Base-by-base conservation (phyloP, 176 grass and related monocot species). In the Carex kokanica region DNA sequence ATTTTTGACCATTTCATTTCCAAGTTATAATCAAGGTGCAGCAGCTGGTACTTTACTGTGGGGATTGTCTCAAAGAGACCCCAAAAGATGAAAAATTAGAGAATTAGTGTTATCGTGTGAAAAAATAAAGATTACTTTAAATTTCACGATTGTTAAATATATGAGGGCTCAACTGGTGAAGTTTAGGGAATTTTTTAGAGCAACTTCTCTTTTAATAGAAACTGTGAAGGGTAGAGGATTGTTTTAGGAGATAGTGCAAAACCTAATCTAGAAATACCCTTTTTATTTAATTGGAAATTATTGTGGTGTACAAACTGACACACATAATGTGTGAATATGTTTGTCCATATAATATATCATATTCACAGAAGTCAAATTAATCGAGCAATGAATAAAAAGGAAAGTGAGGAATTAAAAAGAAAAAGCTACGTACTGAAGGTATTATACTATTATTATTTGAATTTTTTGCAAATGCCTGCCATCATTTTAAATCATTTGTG, bases 1-100 rank as follows among this genome's bases (percentile, higher is more conserved):
- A 47, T 78, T 8, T 64, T 78, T 80, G 7, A 24, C 17, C 63
- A 27, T 66, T 40, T 64, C 27, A 52, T 68, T 84, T 84, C 34
- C 17, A 75, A 75, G 34, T 60, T 61, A n/a, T 74, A n/a, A 75
- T 74, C 8, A 45, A 74, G 8, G 43, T 74, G 70, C 21, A 74
- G 12, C 45, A 52, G 43, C 70, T 74, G 70, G 18, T 52, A 52
- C 41, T 74, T 10, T 52, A 51, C n/a, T 49, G 10, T 20, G 18
- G 18, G n/a, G 25, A 49, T 24, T 49, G n/a, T 73, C 20, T 74
- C 43, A 25, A 74, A 27, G 4, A 25, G 11, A 55, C 34, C 2
- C 17, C 14, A 40, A 71, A 71, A 41, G 31, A 71, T 45, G 36
- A 71, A 71, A 71, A 71, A 41, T 71, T 41, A 43, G 32, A 71